Conservation (phyloP, 441 rosid genomes). For the Pelargonium citronellum region DNA sequence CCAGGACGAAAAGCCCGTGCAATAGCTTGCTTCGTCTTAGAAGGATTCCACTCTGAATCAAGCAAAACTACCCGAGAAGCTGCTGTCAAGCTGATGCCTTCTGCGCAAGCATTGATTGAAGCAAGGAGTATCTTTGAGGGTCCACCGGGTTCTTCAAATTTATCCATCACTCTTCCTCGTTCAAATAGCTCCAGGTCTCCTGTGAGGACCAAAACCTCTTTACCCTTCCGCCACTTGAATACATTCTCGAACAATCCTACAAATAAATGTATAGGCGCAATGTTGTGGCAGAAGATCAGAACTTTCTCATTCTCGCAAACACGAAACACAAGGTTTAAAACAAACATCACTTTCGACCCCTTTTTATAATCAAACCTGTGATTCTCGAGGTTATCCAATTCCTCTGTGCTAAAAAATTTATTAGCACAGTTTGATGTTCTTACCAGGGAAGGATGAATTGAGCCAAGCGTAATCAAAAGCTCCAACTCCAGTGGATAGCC, state of each 20-base stretch:
- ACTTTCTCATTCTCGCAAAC: slow-evolving; percentile 71
- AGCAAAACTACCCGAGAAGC: slow-evolving; percentile 81
- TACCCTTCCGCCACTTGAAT: slow-evolving; percentile 68
- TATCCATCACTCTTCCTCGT: slow-evolving; percentile 75
- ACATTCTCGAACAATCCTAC: slow-evolving; percentile 57
- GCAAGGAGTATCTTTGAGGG: slow-evolving; percentile 66
- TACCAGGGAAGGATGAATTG: slow-evolving; percentile 84
- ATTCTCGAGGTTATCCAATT: slow-evolving; percentile 47
- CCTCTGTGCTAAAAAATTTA: slow-evolving; percentile 47
- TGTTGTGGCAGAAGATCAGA: slow-evolving; percentile 87
- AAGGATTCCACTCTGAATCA: slow-evolving; percentile 96
- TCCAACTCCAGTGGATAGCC: slow-evolving; percentile 80
- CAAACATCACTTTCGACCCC: slow-evolving; percentile 94
- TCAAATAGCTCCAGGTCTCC: slow-evolving; percentile 89
- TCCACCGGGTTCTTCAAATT: slow-evolving; percentile 66
- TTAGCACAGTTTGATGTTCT: slow-evolving; percentile 56
- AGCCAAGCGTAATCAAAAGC: slow-evolving; percentile 79
- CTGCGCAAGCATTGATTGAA: slow-evolving; percentile 89
- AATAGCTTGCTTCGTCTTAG: slow-evolving; percentile 94
- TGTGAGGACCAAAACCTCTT: slow-evolving; percentile 65
- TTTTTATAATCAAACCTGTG: slow-evolving; percentile 48
- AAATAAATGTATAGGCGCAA: slow-evolving; percentile 75
- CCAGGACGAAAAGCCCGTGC: slow-evolving; percentile 94
- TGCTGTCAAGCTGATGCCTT: slow-evolving; percentile 90
- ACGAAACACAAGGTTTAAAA: slow-evolving; percentile 68